Percentiles rank a stretch among this genome's conserved stretches.
Evolutionary conservation across 495 filamentous ascomycete species (phyloP).

Genomic region (Patellaria atrata): DNA sequence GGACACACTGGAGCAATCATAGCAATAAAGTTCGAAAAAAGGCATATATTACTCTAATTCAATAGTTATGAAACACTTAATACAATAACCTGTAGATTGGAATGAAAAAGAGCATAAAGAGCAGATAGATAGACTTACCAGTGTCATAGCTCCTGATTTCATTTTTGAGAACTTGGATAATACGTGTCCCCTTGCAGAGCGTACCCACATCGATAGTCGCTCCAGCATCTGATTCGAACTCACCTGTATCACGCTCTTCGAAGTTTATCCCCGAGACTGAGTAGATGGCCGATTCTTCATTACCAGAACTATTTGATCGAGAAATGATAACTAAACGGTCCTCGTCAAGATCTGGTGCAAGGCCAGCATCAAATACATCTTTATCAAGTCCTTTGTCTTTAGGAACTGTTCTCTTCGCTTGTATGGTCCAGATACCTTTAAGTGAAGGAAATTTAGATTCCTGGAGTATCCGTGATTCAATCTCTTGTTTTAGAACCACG

Average conservation of each 20-base stretch:
- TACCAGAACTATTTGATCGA: conserved; percentile 40
- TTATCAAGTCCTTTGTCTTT: conserved; percentile 40
- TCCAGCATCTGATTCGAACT: conserved; percentile 80
- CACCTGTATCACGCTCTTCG: conserved; percentile 51
- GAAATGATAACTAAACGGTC: conserved; percentile 59
- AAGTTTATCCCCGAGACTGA: conserved; percentile 46
- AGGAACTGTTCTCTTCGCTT: conserved; percentile 41
- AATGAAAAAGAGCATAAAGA: background rate
- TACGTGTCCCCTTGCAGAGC: conserved; percentile 54
- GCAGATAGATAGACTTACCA: conserved; percentile 57
- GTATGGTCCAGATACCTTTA: conserved; percentile 48
- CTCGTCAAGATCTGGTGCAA: conserved; percentile 35
- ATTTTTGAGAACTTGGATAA: conserved; percentile 70
- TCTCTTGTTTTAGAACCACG: conserved; percentile 56
- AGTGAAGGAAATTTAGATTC: conserved; percentile 47
- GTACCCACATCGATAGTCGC: conserved; percentile 68
- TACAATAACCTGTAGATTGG: background rate
- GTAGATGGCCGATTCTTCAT: conserved; percentile 43
- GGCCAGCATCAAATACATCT: conserved; percentile 23
- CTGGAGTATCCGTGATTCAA: conserved; percentile 51
- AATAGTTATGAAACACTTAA: no score
- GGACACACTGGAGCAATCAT: no score
- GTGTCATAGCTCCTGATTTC: conserved; percentile 81
- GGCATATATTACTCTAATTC: no score
- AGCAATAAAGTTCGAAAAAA: no score